Evolutionary conservation across 129 eudicot genomes (phyloP).

Genomic region (Lactuca saligna): DNA sequence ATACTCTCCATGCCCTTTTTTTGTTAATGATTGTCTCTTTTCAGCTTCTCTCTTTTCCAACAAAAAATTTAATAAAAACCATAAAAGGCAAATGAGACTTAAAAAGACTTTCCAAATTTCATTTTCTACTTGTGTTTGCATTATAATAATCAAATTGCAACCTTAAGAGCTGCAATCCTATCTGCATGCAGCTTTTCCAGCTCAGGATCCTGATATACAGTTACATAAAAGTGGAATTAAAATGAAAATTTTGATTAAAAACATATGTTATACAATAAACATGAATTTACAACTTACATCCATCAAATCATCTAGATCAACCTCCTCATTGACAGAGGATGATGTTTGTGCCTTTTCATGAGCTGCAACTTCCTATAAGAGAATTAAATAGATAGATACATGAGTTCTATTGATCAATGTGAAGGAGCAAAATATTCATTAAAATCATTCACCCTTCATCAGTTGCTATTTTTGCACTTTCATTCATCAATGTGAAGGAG

Average conservation of each 20-base stretch:
- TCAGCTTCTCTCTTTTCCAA: conserved; percentile 82
- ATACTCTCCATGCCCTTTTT: conserved; percentile 92
- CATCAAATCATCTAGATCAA: conserved; percentile 95
- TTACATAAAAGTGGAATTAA: conserved; percentile 12
- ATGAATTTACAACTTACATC: conserved; percentile 65
- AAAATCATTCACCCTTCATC: conserved; percentile 1
- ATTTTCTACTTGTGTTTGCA: neutral
- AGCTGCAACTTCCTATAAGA: conserved; percentile 64
- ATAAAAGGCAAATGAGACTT: neutral
- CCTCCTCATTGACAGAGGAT: conserved; percentile 64
- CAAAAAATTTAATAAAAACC: conserved; percentile 2
- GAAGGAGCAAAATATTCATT: too few species aligned
- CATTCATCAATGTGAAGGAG: too few species aligned
- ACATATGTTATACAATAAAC: neutral
- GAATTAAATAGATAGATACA: neutral
- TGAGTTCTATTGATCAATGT: neutral
- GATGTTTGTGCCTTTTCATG: conserved; percentile 76
- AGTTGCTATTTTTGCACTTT: neutral
- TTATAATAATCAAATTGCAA: conserved; percentile 19
- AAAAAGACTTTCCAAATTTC: too few species aligned
- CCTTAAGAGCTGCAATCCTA: conserved; percentile 94
- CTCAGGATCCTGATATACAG: conserved; percentile 78
- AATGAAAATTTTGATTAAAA: neutral
- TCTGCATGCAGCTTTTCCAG: conserved; percentile 94
- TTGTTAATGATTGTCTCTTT: conserved; percentile 70